Percentiles rank a stretch among this genome's conserved stretches.
phyloP scores from a whole-genome alignment of 2,329 filamentous ascomycete species.

The Colletotrichum caudatum region DNA sequence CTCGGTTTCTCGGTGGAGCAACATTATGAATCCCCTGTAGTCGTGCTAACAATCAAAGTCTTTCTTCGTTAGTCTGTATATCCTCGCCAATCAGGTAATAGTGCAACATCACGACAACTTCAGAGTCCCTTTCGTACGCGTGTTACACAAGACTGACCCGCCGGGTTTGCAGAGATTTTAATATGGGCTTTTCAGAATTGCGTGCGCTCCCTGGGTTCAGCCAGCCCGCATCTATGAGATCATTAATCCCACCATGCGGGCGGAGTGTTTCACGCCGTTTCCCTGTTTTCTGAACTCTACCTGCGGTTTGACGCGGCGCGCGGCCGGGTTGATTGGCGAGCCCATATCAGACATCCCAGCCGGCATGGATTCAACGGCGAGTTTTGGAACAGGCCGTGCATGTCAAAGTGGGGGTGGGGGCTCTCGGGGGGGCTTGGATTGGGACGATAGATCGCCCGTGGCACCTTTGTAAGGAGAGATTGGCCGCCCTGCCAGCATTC shows the following conservation, averaged over 20 bases:
- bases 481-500: slow-evolving; percentile 27
- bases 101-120: no score
- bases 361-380: slow-evolving; percentile 9
- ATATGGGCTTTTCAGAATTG: slow-evolving; percentile 21
- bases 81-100: neutral
- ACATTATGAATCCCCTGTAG: neutral
- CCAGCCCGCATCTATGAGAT: slow-evolving; percentile 19
- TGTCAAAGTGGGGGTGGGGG: slow-evolving; percentile 32
- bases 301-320: slow-evolving; percentile 11
- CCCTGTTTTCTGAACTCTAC: slow-evolving; percentile 34
- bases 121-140: no score
- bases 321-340: slow-evolving; percentile 33
- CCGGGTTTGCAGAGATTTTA: slow-evolving; percentile 21
- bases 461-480: slow-evolving; percentile 16
- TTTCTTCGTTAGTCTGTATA: neutral
- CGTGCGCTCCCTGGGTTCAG: neutral
- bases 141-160: neutral
- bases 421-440: slow-evolving; percentile 26
- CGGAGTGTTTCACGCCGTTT: slow-evolving; percentile 16
- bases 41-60: neutral
- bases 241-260: slow-evolving; percentile 12
- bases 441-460: slow-evolving; percentile 11
- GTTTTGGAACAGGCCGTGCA: slow-evolving; percentile 25
- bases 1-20: neutral
- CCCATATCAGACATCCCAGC: slow-evolving; percentile 22